These are phyloP conservation scores for Oenanthe sinensis DNA, from an alignment of 129 eudicot genomes.

Conservation along the genomic window DNA sequence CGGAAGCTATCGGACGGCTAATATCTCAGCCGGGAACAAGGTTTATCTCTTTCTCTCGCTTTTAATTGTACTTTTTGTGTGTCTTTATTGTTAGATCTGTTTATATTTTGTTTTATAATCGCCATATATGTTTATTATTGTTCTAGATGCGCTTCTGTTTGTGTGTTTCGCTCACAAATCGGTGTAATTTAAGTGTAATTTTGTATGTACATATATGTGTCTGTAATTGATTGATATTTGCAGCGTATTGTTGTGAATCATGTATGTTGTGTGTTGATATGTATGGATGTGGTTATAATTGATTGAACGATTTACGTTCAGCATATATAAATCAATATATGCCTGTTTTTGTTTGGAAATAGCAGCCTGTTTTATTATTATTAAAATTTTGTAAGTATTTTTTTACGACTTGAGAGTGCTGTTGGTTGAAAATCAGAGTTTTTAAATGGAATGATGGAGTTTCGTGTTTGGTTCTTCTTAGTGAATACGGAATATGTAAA, in stretches of 20 bases:
- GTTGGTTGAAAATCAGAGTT: background rate
- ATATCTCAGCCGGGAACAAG: background rate
- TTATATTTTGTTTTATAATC: background rate
- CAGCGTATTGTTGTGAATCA: background rate
- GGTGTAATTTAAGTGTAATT: background rate
- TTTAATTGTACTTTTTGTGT: background rate
- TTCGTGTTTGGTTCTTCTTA: background rate
- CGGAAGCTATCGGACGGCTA: background rate
- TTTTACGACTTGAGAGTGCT: no score
- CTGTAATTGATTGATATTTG: background rate
- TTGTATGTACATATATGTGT: background rate
- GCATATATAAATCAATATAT: background rate
- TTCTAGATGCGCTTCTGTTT: background rate
- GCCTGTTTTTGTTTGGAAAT: background rate
- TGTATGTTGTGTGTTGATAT: background rate
- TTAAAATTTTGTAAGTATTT: no score
- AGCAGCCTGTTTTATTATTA: no score
- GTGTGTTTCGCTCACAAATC: background rate
- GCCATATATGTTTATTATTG: background rate
- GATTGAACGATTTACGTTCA: background rate
- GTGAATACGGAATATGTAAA: background rate
- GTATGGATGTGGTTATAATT: no score
- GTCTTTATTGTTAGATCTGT: background rate
- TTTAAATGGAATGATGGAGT: background rate
- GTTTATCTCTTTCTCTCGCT: background rate